Conservation (phyloP, 257 asterid species). For the Plantago ovata region DNA sequence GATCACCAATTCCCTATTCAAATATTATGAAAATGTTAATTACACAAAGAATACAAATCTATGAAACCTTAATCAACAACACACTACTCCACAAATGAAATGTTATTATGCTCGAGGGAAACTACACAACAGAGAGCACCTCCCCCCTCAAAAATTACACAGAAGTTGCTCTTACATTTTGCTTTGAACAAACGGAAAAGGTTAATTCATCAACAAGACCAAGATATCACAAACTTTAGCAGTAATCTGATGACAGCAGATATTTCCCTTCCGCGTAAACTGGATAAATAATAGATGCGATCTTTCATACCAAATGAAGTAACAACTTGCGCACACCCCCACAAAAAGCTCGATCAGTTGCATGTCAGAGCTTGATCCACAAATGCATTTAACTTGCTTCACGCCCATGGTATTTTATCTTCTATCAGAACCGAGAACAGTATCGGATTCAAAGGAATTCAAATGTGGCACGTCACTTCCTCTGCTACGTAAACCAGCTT, state of each 20-base stretch:
- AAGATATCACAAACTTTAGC: conserved; percentile 25
- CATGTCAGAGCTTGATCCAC: conserved; percentile 59
- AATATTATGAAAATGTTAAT: conserved; percentile 1
- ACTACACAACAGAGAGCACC: not conserved
- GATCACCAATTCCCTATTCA: not conserved
- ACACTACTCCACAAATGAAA: not conserved
- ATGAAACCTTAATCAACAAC: not conserved
- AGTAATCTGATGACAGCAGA: no score
- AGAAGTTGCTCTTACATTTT: not conserved
- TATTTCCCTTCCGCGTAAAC: conserved; percentile 18
- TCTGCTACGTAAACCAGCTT: conserved; percentile 85
- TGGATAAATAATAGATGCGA: conserved; percentile 5
- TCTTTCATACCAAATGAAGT: conserved; percentile 24
- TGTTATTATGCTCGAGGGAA: conserved; percentile 2
- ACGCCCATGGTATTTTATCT: conserved; percentile 67
- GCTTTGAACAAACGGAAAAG: not conserved
- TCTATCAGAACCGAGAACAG: conserved; percentile 68
- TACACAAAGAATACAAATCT: conserved; percentile 11
- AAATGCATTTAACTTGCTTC: conserved; percentile 11
- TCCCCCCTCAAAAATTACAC: conserved; percentile 6
- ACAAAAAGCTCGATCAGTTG: conserved; percentile 38
- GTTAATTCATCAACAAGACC: conserved; percentile 8
- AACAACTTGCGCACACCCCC: conserved; percentile 34
- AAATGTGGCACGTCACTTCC: conserved; percentile 75
- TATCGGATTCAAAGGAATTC: conserved; percentile 64